These are phyloP conservation scores for Monosporascus sp. DNA, from an alignment of 2,329 filamentous ascomycete species.

Conservation along the genomic window DNA sequence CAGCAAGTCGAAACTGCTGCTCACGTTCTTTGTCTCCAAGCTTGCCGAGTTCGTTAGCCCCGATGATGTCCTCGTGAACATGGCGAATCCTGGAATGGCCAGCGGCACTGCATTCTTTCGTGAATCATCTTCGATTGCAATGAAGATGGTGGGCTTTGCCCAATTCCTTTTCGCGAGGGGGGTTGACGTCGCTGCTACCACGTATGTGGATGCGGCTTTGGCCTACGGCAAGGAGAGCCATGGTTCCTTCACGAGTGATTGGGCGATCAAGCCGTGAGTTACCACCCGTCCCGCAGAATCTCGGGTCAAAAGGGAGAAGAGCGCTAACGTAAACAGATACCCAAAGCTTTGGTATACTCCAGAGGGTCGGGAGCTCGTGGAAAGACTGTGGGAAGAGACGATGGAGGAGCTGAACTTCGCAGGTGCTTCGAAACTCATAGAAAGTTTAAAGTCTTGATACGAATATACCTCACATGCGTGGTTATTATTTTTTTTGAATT, in stretches of 20 bases:
- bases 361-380: constrained; percentile 12
- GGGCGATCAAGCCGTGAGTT: constrained; percentile 10
- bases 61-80: constrained; percentile 15
- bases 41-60: constrained; percentile 14
- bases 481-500: too few relatives aligned
- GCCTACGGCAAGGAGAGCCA: constrained; percentile 11
- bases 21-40: constrained; percentile 11
- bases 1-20: constrained; percentile 17
- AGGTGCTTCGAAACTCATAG: constrained; percentile 32
- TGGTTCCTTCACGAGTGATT: constrained; percentile 9
- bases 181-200: constrained; percentile 8
- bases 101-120: constrained; percentile 6
- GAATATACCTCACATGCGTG: too few relatives aligned
- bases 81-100: constrained; percentile 15
- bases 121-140: constrained; percentile 1
- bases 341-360: constrained; percentile 1
- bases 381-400: constrained; percentile 2
- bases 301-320: too few relatives aligned
- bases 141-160: background rate
- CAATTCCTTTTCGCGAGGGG: constrained; percentile 5
- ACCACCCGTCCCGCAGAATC: too few relatives aligned
- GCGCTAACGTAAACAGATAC: background rate
- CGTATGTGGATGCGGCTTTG: constrained; percentile 15
- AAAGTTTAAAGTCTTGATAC: background rate
- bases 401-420: constrained; percentile 32